Conservation (phyloP, 805 yeast genomes). For the Candida coleopterorum region DNA sequence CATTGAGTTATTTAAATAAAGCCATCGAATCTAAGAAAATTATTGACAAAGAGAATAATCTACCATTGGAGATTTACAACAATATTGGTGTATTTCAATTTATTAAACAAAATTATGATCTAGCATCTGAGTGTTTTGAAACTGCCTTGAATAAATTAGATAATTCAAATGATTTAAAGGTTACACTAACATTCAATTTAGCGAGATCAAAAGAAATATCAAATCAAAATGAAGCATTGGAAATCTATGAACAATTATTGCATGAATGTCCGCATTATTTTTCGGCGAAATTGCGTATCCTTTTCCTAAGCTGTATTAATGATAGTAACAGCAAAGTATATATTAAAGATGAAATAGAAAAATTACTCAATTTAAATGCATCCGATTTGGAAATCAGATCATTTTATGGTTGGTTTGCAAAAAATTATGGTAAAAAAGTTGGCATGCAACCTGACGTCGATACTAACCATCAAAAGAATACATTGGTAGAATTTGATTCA, state of each 20-base stretch:
- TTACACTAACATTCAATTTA: constrained; percentile 52
- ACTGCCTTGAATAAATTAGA: constrained; percentile 45
- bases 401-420: constrained; percentile 85
- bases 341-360: constrained; percentile 49
- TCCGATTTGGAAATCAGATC: constrained; percentile 81
- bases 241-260: constrained; percentile 53
- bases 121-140: constrained; percentile 54
- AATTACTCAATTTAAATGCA: constrained; percentile 48
- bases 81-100: constrained; percentile 84
- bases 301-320: constrained; percentile 52
- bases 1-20: constrained; percentile 58
- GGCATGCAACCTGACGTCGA: constrained; percentile 54
- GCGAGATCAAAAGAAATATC: constrained; percentile 68
- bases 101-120: constrained; percentile 53
- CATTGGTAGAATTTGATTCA: constrained; percentile 74
- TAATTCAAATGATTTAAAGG: constrained; percentile 34
- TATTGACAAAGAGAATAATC: constrained; percentile 31
- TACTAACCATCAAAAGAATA: constrained; percentile 76
- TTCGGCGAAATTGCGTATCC: constrained; percentile 68
- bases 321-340: constrained; percentile 39
- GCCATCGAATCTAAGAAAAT: constrained; percentile 50
- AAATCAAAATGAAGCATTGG: constrained; percentile 33
- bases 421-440: constrained; percentile 49
- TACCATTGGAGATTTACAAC: constrained; percentile 61
- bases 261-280: constrained; percentile 62